Evolutionary conservation across 78 protist species (phyloP), one percentile per base, ranked within the genome.

Genomic region (Dictyostelium firmibasis): DNA sequence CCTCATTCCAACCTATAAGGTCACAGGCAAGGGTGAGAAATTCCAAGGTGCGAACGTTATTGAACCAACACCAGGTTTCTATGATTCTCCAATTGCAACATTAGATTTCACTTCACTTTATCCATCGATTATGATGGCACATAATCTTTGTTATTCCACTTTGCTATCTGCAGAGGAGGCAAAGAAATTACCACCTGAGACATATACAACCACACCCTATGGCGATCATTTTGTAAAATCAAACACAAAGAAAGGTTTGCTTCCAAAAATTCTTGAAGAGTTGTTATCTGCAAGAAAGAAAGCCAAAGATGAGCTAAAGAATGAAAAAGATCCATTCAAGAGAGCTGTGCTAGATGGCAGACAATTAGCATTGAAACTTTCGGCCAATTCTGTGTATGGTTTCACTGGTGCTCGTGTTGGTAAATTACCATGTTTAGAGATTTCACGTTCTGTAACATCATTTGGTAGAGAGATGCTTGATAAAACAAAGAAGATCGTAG

Each of bases 381-480:
- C 97, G 0, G 99, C 99, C 3, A 99, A 99, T 96, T 99, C 99
- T 16, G 99, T 99, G n/a, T 99, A 99, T 93, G 99, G 99, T 31
- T 99, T 99, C 92, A 99, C 99, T 6, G 99, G 99, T 18, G 99
- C 99, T 8, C 93, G 96, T 53, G 99, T 97, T 11, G 99, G 99
- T 33, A 96, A 98, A 92, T 95, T 99, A 57, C 99, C 99, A 1
- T 99, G 99, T 77, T 83, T 98, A 18, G 98, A 96, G 72, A 98
- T 99, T 72, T 95, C 99, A 14, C 36, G 98, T 20, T 41, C 97
- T 10, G 99, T 99, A 33, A 99, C 99, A 13, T 96, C 99, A 8
- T 99, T 95, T 96, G 99, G 99, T 3, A 98, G 99, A 31, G 89
- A 97, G 33, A 99, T 99, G 99, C 98, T 99, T 50, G 97, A 98